Percentiles rank a stretch among this genome's conserved stretches.
Evolutionary conservation across 2,329 filamentous ascomycete genomes (phyloP).

Genomic region (Graphilbum sp.): DNA sequence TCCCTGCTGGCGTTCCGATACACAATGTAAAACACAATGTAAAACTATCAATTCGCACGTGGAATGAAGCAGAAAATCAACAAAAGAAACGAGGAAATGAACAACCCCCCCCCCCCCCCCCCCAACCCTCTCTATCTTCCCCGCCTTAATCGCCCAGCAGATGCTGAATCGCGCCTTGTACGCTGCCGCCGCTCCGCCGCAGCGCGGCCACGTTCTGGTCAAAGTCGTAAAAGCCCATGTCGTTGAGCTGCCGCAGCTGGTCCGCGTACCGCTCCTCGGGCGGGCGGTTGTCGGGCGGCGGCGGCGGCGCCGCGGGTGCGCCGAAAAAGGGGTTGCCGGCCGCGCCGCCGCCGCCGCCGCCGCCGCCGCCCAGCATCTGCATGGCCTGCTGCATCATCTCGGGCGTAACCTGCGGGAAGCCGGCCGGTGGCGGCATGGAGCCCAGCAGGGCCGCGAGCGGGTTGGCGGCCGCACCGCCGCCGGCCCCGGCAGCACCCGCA

Average conservation of each 20-base stretch:
- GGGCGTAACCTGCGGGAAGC: constrained; percentile 31
- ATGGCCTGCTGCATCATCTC: constrained; percentile 39
- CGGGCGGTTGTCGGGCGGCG: constrained; percentile 65
- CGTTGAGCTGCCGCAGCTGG: constrained; percentile 83
- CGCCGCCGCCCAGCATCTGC: constrained; percentile 27
- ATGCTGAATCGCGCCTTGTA: constrained; percentile 78
- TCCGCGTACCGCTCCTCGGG: constrained; percentile 88
- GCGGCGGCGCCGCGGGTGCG: constrained; percentile 6
- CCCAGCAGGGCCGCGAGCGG: constrained; percentile 52
- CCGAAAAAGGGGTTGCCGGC: constrained; percentile 8
- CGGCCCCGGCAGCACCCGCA: constrained; percentile 15
- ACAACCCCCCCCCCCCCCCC: too few relatives aligned
- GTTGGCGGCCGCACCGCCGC: constrained; percentile 29
- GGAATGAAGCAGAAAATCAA: too few relatives aligned
- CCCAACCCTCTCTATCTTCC: too few relatives aligned
- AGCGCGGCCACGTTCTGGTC: constrained; percentile 82
- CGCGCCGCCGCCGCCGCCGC: constrained; percentile 15
- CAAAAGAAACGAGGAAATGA: too few relatives aligned
- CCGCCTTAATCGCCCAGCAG: constrained; percentile 32
- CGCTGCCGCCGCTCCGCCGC: constrained; percentile 77
- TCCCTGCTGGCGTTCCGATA: too few relatives aligned
- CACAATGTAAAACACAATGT: too few relatives aligned
- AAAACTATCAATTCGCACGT: too few relatives aligned
- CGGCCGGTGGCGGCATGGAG: constrained; percentile 8
- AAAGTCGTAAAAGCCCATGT: constrained; percentile 98